Evolutionary conservation across 257 asterid genomes (phyloP).

Genomic region (Scutellaria minor): DNA sequence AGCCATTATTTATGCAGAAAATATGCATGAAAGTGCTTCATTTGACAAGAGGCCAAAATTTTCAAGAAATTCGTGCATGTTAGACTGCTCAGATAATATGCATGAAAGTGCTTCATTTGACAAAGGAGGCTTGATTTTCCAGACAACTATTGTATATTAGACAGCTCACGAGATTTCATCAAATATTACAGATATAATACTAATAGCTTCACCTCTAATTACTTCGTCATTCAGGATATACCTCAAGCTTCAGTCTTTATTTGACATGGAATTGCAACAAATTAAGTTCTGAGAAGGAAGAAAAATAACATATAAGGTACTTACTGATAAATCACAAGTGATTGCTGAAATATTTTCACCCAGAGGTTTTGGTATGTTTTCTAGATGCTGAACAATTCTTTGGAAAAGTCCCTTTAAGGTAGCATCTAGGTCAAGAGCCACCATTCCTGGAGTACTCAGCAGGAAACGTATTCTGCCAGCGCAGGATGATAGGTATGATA

Average conservation of each 20-base stretch:
- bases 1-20: conserved; percentile 17
- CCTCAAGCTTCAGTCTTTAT: conserved; percentile 27
- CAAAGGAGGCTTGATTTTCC: neutral
- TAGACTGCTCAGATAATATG: too few relatives aligned
- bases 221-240: conserved; percentile 9
- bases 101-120: too few relatives aligned
- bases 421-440: conserved; percentile 95
- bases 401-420: conserved; percentile 88
- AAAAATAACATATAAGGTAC: conserved; percentile 41
- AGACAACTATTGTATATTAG: conserved; percentile 13
- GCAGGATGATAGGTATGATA: conserved; percentile 92
- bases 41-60: neutral
- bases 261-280: conserved; percentile 23
- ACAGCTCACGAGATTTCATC: conserved; percentile 23
- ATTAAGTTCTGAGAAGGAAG: conserved; percentile 32
- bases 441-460: conserved; percentile 98
- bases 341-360: conserved; percentile 90
- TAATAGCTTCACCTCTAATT: neutral
- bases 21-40: neutral
- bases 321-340: conserved; percentile 93
- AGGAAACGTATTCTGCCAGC: conserved; percentile 98
- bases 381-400: conserved; percentile 92
- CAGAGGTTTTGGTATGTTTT: conserved; percentile 89
- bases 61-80: too few relatives aligned
- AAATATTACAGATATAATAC: conserved; percentile 1